Conservation (phyloP, 106 monocot genomes). For the Dendrobium chrysotoxum region DNA sequence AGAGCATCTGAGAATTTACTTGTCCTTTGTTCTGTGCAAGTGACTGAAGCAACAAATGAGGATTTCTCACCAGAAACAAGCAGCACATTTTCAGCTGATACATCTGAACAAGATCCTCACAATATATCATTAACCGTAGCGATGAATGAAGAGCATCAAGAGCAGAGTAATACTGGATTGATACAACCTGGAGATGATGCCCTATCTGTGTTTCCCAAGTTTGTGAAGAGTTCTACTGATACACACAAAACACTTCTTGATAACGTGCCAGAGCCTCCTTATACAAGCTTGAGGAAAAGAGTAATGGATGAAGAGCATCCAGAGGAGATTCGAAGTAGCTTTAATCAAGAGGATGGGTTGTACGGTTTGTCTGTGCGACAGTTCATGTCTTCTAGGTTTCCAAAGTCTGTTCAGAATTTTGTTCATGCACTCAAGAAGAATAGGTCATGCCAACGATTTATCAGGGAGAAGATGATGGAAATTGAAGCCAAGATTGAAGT, state of each 20-base stretch:
- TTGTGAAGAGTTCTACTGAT: constrained; percentile 48
- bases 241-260: constrained; percentile 26
- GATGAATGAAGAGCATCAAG: background rate
- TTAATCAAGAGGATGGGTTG: constrained; percentile 10
- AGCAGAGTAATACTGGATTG: background rate
- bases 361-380: constrained; percentile 4
- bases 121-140: background rate
- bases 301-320: background rate
- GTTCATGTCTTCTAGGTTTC: constrained; percentile 31
- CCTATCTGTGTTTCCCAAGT: constrained; percentile 9
- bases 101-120: constrained; percentile 1
- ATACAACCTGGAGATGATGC: constrained; percentile 1
- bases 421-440: constrained; percentile 84
- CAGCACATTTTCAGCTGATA: constrained; percentile 8
- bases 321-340: background rate
- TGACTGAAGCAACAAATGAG: background rate
- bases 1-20: background rate
- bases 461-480: constrained; percentile 75
- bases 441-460: constrained; percentile 72
- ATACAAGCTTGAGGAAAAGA: background rate
- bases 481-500: constrained; percentile 86
- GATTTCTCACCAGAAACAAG: constrained; percentile 13
- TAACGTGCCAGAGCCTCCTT: constrained; percentile 9
- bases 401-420: constrained; percentile 54
- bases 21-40: constrained; percentile 19